Evolutionary conservation across 2,329 filamentous ascomycete species (phyloP).

Genomic region (Penicillium sp.): DNA sequence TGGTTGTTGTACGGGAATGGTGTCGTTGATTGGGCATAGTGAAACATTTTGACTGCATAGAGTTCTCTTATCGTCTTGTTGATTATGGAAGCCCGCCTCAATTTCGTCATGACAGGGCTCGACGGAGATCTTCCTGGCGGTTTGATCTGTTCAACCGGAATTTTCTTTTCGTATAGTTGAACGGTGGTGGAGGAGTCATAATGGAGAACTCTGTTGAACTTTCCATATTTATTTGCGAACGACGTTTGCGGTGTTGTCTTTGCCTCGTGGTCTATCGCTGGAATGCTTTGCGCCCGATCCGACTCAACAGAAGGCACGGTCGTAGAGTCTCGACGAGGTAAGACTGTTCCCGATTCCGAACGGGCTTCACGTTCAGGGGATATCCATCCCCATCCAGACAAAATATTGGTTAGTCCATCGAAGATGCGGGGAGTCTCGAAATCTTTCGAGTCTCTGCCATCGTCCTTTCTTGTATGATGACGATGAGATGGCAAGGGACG

Average conservation of each 20-base stretch:
- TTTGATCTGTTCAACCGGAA: neutral
- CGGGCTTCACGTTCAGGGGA: neutral
- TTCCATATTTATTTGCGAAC: neutral
- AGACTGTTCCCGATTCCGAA: neutral
- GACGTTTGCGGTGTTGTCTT: neutral
- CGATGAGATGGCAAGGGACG: neutral
- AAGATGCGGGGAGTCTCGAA: neutral
- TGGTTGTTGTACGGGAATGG: neutral
- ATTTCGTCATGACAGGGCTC: neutral
- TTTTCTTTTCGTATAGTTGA: neutral
- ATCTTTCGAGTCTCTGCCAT: neutral
- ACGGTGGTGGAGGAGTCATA: neutral
- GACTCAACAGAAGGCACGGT: neutral
- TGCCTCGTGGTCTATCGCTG: neutral
- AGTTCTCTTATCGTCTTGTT: neutral
- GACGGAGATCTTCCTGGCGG: neutral
- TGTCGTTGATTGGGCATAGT: neutral
- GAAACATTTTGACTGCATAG: neutral
- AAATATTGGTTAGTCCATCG: neutral
- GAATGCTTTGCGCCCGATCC: neutral
- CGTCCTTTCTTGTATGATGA: conserved; percentile 1
- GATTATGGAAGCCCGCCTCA: neutral
- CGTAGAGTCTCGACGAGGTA: neutral
- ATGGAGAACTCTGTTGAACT: neutral
- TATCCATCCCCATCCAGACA: neutral